phyloP scores from a whole-genome alignment of 352 stramenopile species.

The Phytophthora vignae region DNA sequence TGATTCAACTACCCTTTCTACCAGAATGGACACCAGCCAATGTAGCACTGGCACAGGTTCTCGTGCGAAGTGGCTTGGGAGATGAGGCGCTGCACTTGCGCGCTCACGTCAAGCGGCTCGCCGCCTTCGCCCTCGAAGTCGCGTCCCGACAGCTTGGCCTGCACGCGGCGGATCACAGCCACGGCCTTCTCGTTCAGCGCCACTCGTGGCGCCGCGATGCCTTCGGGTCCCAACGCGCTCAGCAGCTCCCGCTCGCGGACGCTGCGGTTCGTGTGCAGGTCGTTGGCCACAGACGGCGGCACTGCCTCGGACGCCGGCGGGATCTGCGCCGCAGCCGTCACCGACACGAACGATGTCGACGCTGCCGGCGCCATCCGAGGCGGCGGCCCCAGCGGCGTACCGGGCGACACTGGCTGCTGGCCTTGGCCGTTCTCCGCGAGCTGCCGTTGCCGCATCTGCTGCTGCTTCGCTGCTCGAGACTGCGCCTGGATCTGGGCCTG shows the following conservation, averaged over 20 bases:
- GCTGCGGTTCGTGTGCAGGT: conserved; percentile 78
- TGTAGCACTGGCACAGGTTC: conserved; percentile 99
- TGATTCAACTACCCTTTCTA: conserved; percentile 26
- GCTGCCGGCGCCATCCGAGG: conserved; percentile 24
- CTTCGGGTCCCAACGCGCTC: conserved; percentile 81
- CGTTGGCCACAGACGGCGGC: conserved; percentile 52
- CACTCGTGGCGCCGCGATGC: conserved; percentile 79
- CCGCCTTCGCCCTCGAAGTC: conserved; percentile 93
- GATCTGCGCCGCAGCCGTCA: conserved; percentile 43
- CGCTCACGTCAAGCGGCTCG: conserved; percentile 78
- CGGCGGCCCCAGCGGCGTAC: conserved; percentile 30
- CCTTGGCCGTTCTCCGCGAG: conserved; percentile 11
- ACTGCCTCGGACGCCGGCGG: conserved; percentile 46
- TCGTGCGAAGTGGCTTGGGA: conserved; percentile 98
- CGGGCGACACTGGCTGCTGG: conserved; percentile 21
- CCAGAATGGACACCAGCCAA: conserved; percentile 97
- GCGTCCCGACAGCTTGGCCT: conserved; percentile 98
- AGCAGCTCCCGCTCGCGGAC: conserved; percentile 87
- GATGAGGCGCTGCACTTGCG: conserved; percentile 97
- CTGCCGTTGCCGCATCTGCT: conserved; percentile 21
- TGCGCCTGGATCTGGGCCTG: conserved; percentile 46
- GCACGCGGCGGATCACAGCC: conserved; percentile 97
- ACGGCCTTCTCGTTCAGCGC: conserved; percentile 96
- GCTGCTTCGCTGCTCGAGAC: conserved; percentile 20
- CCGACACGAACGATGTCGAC: conserved; percentile 52